Evolutionary conservation across 768 basidiomycete species (phyloP), one percentile per base, ranked within the genome.

Genomic region (Bullera alba): DNA sequence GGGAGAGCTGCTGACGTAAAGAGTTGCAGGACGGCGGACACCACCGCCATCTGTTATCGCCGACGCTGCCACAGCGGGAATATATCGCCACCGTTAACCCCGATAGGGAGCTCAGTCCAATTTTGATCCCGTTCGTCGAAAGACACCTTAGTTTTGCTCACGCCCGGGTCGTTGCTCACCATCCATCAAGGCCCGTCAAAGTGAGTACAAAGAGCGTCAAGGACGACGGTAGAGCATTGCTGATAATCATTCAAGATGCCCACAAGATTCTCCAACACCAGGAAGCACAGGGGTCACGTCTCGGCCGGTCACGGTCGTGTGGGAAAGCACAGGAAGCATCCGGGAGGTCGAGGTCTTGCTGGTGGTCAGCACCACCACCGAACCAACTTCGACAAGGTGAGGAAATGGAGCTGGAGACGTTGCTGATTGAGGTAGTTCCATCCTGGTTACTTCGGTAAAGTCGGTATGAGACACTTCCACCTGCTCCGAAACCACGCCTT

Each of bases 291-390:
- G 73, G 93, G 93, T 69, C 92, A 97, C 80, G 92, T 99, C 69
- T 99, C 93, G 64, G 91, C 92, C 74, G 95, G 95, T 79, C 86
- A 97, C 77, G 95, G 95, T 76, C 93, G 95, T 86, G 88, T 99
- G 72, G 95, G 95, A 66, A 97, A 97, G 83, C 95, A 99, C 83
- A 87, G 95, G 76, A 97, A 96, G 77, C 93, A 96, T 75, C 95
- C 95, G 50, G 95, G 95, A 79, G 95, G 95, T 87, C 89, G 95
- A 77, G 95, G 95, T 95, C 87, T 97, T 73, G 76, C 75, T 48
- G 95, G 95, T 89, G 95, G 95, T 83, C 80, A 83, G 78, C 93
- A 97, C 79, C 95, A 99, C 81, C 95, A 99, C 84, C 88, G 91
- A 55, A 92, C 86, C 72, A 95, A 96, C 79, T 87, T 93, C 72